Evolutionary conservation across 2,329 filamentous ascomycete genomes (phyloP), one percentile per base, ranked within the genome.

Genomic region (Aspergillus sp.): DNA sequence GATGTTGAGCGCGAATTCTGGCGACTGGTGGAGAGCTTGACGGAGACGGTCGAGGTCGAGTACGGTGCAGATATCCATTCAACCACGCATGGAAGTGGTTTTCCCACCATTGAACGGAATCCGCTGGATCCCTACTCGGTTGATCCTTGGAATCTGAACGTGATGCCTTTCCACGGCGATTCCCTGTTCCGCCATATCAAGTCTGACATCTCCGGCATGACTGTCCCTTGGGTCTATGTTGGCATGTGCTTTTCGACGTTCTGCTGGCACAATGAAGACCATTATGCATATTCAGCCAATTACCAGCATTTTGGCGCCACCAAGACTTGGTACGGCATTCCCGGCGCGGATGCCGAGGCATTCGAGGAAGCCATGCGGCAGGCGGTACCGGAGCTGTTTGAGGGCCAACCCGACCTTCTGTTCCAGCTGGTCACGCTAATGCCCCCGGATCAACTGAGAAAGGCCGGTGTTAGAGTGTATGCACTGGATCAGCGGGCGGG

Each of bases 241-340:
- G 95, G 95, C 63, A 99, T 99, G 95, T 96, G 96, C 41, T 99
- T 99, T 74, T 99, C 95, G 0, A 98, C 95, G 0, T 99, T 99
- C 72, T 99, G 95, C 77, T 99, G 95, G 95, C 95, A 99, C 75
- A 97, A 96, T 65, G 95, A 99, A 72, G 95, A 99, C 71, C 95
- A 99, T 72, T 97, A 96, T 73, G 90, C 95, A 2, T 99, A 98
- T 73, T 99, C 95, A 0, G 90, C 95, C 55, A 99, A 99, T 68
- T 99, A 98, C 70, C 95, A 99, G 74, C 95, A 99, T 70, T 96
- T 99, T 70, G 95, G 95, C 8, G 92, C 93, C 1, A 99, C 95
- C 1, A 99, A 99, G 80, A 99, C 95, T 0, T 99, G 95, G 95
- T 99, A 99, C 70, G 95, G 95, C 3, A 97, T 99, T 66, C 95